Evolutionary conservation across 208 protist species (phyloP).

Genomic region (Trypanosomatidae sp.): DNA sequence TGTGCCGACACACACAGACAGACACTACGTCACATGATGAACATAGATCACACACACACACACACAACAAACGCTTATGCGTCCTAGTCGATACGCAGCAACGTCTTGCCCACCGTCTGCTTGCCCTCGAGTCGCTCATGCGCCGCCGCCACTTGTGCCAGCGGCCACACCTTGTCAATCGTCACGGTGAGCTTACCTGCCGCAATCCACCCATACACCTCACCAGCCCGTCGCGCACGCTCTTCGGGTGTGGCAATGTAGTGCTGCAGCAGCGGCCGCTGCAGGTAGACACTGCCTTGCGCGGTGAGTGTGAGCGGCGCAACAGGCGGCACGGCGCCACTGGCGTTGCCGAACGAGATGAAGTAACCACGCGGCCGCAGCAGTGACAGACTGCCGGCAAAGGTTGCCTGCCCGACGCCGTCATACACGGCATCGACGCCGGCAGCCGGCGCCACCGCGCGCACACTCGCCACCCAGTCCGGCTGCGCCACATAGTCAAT

Average conservation of each 20-base stretch:
- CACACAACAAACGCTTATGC: too few species aligned
- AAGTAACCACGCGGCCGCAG: slow-evolving; percentile 71
- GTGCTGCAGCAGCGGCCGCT: slow-evolving; percentile 58
- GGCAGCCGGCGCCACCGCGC: slow-evolving; percentile 16
- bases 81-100: slow-evolving; percentile 14
- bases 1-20: too few species aligned
- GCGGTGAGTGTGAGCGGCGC: slow-evolving; percentile 34
- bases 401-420: slow-evolving; percentile 78
- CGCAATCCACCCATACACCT: slow-evolving; percentile 54
- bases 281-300: slow-evolving; percentile 65
- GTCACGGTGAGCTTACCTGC: slow-evolving; percentile 27
- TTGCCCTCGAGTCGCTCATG: slow-evolving; percentile 30
- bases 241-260: slow-evolving; percentile 31
- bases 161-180: slow-evolving; percentile 24
- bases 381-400: slow-evolving; percentile 40
- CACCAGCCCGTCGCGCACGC: slow-evolving; percentile 13
- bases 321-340: slow-evolving; percentile 56
- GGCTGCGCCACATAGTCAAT: slow-evolving; percentile 41
- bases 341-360: slow-evolving; percentile 87
- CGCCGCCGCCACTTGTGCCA: slow-evolving; percentile 36
- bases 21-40: too few species aligned
- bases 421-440: slow-evolving; percentile 80
- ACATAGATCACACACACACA: too few species aligned
- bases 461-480: slow-evolving; percentile 46
- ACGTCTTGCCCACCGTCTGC: slow-evolving; percentile 41